phyloP scores from a whole-genome alignment of 306 rosid genomes.

The Malus orientalis region DNA sequence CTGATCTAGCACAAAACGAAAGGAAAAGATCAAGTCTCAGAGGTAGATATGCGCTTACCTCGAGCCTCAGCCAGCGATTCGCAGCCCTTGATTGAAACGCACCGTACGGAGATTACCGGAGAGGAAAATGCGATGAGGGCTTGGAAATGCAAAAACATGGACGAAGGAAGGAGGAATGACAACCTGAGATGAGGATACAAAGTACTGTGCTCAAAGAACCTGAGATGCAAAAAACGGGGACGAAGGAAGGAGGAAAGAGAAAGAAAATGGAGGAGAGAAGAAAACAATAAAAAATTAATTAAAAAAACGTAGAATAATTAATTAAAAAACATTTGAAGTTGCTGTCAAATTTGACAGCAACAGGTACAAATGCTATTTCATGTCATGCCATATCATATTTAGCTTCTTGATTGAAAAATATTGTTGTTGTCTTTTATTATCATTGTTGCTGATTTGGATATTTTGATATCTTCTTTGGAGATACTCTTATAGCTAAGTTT shows the following conservation, averaged over 20 bases:
- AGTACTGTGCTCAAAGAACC: no score
- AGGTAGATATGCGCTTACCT: constrained; percentile 35
- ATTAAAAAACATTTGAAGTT: no score
- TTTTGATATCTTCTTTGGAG: no score
- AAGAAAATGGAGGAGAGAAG: no score
- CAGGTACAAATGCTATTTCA: rapidly evolving
- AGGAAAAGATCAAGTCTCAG: background rate
- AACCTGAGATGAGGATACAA: background rate
- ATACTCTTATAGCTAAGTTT: no score
- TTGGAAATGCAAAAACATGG: background rate
- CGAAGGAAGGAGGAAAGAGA: no score
- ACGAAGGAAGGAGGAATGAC: background rate
- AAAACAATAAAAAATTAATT: no score
- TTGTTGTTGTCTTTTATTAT: no score
- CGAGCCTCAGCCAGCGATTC: constrained; percentile 70
- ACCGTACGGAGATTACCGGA: background rate
- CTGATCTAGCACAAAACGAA: background rate
- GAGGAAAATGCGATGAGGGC: background rate
- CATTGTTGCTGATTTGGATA: rapidly evolving
- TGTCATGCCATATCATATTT: no score
- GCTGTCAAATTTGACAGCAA: no score
- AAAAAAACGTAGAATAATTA: no score
- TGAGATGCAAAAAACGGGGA: no score
- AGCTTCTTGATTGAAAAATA: rapidly evolving
- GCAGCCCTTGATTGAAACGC: constrained; percentile 26